Percentiles rank a stretch among this genome's conserved stretches.
Conservation (phyloP, 108 stramenopile genomes). For the Cyclotella baltica region DNA sequence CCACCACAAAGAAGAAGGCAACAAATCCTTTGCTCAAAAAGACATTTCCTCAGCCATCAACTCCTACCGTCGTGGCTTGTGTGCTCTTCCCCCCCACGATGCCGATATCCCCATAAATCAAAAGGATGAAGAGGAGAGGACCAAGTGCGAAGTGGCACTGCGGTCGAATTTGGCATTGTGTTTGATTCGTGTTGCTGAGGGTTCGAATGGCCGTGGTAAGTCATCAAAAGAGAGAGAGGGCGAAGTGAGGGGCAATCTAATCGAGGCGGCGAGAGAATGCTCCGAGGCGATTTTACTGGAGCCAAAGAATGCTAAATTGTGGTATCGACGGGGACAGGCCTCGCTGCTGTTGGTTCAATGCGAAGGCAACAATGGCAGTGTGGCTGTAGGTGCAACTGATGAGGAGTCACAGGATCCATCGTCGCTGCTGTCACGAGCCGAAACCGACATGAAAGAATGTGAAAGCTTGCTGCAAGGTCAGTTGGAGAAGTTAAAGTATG, state of each 20-base stretch:
- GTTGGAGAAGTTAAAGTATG: background rate
- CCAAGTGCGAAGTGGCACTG: slow-evolving; percentile 22
- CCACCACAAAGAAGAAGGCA: slow-evolving; percentile 33
- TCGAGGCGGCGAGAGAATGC: slow-evolving; percentile 21
- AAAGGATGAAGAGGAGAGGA: background rate
- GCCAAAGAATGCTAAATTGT: slow-evolving; percentile 28
- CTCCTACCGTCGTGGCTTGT: slow-evolving; percentile 4
- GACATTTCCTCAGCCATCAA: slow-evolving; percentile 8
- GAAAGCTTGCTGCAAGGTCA: slow-evolving; percentile 6
- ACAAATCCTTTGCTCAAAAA: slow-evolving; percentile 11
- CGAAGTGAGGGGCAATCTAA: background rate
- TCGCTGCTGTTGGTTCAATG: background rate
- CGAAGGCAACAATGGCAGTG: background rate
- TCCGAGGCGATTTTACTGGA: slow-evolving; percentile 25
- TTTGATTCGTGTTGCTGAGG: slow-evolving; percentile 20
- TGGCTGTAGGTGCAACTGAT: background rate
- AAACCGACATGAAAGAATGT: slow-evolving; percentile 16
- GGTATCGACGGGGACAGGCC: slow-evolving; percentile 30
- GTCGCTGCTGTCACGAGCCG: background rate
- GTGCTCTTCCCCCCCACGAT: background rate
- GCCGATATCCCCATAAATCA: background rate
- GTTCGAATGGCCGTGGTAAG: background rate
- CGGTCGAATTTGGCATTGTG: slow-evolving; percentile 41
- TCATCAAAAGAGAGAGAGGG: background rate
- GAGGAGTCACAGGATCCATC: background rate